Evolutionary conservation across 768 basidiomycete species (phyloP).

Genomic region (Podaxis sp.): DNA sequence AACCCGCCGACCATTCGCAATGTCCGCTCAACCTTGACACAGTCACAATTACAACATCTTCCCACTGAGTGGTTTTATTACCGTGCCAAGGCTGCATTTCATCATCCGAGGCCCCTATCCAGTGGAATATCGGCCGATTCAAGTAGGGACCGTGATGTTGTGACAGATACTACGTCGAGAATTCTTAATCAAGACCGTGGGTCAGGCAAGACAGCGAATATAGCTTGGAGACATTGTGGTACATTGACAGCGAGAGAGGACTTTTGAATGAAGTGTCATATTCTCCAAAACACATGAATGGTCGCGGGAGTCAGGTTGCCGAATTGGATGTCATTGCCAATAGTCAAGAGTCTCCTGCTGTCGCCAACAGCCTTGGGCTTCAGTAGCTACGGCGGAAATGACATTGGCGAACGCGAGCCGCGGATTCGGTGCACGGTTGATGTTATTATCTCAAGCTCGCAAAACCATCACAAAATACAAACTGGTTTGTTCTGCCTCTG

Average conservation of each 20-base stretch:
- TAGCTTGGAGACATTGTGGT: background rate
- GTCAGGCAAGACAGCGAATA: background rate
- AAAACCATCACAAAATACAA: slow-evolving; percentile 19
- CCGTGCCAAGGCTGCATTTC: slow-evolving; percentile 5
- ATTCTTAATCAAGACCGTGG: slow-evolving; percentile 2
- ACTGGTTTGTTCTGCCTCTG: background rate
- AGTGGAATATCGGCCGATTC: background rate
- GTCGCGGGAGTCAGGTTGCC: background rate
- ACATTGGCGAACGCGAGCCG: background rate
- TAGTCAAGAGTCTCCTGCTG: background rate
- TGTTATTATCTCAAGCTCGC: slow-evolving; percentile 26
- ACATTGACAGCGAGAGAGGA: background rate
- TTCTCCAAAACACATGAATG: background rate
- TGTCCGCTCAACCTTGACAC: background rate
- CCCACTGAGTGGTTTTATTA: slow-evolving; percentile 2
- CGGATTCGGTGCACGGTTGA: background rate
- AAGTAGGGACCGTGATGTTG: slow-evolving; percentile 5
- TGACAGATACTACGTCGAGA: slow-evolving; percentile 6
- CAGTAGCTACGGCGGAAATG: background rate
- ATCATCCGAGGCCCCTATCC: slow-evolving; percentile 9
- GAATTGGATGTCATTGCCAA: background rate
- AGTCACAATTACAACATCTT: slow-evolving; percentile 8
- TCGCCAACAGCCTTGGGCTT: background rate
- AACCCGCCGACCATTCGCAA: background rate
- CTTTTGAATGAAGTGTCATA: background rate